A percentile compares a stretch with the other conserved stretches of the same genome.
Evolutionary conservation across 2,329 filamentous ascomycete species (phyloP).

Genomic region (Diaporthe citri): DNA sequence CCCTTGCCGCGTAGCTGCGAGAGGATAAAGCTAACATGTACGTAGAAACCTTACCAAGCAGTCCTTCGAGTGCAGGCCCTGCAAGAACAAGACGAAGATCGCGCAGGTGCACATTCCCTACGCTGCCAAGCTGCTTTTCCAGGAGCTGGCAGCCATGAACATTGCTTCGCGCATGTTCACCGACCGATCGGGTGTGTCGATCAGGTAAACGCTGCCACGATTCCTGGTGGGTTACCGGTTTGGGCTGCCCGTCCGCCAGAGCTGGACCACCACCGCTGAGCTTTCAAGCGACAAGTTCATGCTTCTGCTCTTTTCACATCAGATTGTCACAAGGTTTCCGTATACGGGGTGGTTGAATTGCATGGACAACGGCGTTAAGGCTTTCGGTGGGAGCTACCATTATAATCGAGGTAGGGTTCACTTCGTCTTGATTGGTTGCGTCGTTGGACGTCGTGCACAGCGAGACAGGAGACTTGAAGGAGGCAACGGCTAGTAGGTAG

Average conservation of each 20-base stretch:
- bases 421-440: conserved; percentile 10
- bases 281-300: background rate
- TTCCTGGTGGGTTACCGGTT: background rate
- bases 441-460: background rate
- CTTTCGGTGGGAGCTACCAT: conserved; percentile 18
- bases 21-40: conserved; percentile 50
- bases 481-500: background rate
- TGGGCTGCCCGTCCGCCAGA: background rate
- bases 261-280: background rate
- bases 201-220: conserved; percentile 62
- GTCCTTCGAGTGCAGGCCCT: conserved; percentile 95
- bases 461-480: background rate
- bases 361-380: conserved; percentile 39
- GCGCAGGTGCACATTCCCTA: conserved; percentile 98
- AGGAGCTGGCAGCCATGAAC: conserved; percentile 98
- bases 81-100: conserved; percentile 99
- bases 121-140: conserved; percentile 97
- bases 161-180: conserved; percentile 98
- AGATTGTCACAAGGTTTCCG: conserved; percentile 28
- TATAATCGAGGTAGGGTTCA: conserved; percentile 7
- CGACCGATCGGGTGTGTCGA: conserved; percentile 80
- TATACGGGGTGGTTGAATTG: conserved; percentile 23
- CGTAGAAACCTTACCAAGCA: conserved; percentile 90
- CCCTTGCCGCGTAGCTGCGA: background rate
- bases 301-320: conserved; percentile 11